A percentile compares a stretch with the other conserved stretches of the same genome.
Evolutionary conservation across 2,329 filamentous ascomycete species (phyloP).

Genomic region (Huntiella decipiens): DNA sequence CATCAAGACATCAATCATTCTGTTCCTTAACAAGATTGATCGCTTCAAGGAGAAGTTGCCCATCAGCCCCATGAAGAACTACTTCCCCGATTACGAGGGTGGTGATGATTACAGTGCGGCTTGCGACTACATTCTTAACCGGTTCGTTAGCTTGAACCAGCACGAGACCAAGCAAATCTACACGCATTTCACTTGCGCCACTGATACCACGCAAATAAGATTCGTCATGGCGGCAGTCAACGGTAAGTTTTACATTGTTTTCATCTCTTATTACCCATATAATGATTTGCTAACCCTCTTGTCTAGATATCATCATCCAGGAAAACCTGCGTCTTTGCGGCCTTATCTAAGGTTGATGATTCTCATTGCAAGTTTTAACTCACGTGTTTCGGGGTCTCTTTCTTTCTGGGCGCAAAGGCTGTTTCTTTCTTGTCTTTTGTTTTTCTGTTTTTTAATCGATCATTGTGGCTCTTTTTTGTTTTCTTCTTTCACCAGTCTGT

Average conservation of each 20-base stretch:
- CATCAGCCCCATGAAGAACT: conserved; percentile 69
- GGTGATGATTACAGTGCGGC: conserved; percentile 89
- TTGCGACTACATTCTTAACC: conserved; percentile 97
- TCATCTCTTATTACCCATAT: conserved; percentile 18
- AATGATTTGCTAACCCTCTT: conserved; percentile 17
- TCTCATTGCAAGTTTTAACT: no score
- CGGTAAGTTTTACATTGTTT: conserved; percentile 36
- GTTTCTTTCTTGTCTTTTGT: conserved; percentile 15
- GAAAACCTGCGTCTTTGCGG: conserved; percentile 95
- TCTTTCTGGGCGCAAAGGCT: conserved; percentile 11
- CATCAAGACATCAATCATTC: conserved; percentile 72
- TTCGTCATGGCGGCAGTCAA: conserved; percentile 99
- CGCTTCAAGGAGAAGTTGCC: conserved; percentile 73
- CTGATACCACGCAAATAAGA: conserved; percentile 94
- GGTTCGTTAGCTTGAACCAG: conserved; percentile 95
- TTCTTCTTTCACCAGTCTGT: conserved; percentile 15
- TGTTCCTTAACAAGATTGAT: conserved; percentile 84
- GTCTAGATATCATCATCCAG: conserved; percentile 93
- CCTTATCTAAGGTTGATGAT: conserved; percentile 52
- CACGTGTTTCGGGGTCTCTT: conserved; percentile 5
- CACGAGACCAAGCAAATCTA: conserved; percentile 99
- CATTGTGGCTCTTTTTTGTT: conserved; percentile 12
- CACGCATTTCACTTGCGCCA: conserved; percentile 97
- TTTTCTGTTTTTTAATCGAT: conserved; percentile 13
- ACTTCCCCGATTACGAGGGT: conserved; percentile 83